Conservation (phyloP, 495 filamentous ascomycete species). For the Halenospora varia region DNA sequence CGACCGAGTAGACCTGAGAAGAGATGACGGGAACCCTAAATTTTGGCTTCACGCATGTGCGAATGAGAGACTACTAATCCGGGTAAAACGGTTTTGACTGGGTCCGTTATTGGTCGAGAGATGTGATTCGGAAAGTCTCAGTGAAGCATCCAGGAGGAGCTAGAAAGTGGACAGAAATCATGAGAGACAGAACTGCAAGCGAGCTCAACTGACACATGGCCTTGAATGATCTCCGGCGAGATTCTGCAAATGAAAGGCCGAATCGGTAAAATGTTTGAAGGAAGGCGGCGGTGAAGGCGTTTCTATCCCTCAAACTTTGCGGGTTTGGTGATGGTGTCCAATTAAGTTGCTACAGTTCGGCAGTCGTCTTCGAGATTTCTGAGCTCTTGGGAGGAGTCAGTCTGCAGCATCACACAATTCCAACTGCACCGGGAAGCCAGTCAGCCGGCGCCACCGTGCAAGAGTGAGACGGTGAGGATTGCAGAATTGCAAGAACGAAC, state of each 20-base stretch:
- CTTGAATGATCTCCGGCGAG: not conserved
- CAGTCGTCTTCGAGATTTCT: not conserved
- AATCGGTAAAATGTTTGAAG: not conserved
- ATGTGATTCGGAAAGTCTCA: not conserved
- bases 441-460: constrained; percentile 13
- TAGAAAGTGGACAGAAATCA: not conserved
- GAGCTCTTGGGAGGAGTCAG: not conserved
- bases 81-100: constrained; percentile 15
- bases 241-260: constrained; percentile 11
- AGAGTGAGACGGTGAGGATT: constrained; percentile 11
- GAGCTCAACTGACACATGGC: constrained; percentile 9
- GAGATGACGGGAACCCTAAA: not conserved
- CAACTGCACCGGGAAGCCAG: constrained; percentile 1
- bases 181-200: constrained; percentile 3
- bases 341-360: constrained; percentile 7
- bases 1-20: not conserved
- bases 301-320: constrained; percentile 6
- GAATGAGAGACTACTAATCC: constrained; percentile 13
- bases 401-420: constrained; percentile 4
- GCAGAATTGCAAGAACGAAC: not conserved
- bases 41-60: constrained; percentile 10
- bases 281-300: constrained; percentile 8
- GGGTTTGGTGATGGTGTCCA: not conserved
- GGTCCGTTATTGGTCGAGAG: constrained; percentile 15
- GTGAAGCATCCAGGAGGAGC: not conserved